Evolutionary conservation across 805 yeast genomes (phyloP).

Genomic region (Sugiyamaella floridensis): DNA sequence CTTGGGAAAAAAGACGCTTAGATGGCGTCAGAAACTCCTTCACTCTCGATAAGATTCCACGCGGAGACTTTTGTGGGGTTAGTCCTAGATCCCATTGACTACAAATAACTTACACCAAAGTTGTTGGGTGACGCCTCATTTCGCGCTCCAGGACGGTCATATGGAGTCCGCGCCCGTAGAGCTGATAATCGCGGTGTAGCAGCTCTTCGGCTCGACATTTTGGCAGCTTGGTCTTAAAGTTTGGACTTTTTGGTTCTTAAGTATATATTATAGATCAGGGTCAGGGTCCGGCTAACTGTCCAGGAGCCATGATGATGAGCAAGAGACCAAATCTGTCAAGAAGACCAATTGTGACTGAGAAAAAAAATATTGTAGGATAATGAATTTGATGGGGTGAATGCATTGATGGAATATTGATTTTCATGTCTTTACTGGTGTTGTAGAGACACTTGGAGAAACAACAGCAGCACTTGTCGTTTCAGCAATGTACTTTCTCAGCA

Average conservation of each 20-base stretch:
- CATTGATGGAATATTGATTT: too few relatives aligned
- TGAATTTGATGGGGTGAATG: too few relatives aligned
- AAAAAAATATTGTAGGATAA: too few relatives aligned
- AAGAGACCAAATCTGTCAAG: too few relatives aligned
- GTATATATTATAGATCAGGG: not conserved
- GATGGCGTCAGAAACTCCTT: constrained; percentile 10
- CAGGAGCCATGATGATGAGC: too few relatives aligned
- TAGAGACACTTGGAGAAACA: not conserved
- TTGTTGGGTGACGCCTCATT: not conserved
- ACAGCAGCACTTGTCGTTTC: not conserved
- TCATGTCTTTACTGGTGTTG: too few relatives aligned
- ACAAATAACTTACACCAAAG: not conserved
- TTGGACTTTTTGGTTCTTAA: too few relatives aligned
- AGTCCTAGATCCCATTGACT: not conserved
- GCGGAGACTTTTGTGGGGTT: constrained; percentile 7
- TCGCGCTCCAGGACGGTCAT: constrained; percentile 3
- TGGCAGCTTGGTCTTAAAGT: not conserved
- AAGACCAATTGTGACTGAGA: too few relatives aligned
- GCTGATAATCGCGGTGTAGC: constrained; percentile 1
- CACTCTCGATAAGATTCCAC: constrained; percentile 10
- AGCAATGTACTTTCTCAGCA: not conserved
- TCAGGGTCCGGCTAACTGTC: too few relatives aligned
- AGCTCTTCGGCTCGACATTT: not conserved
- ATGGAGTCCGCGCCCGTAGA: constrained; percentile 5
- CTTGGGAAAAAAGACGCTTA: constrained; percentile 1